Evolutionary conservation across 306 rosid species (phyloP).

Genomic region (Pueraria montana): DNA sequence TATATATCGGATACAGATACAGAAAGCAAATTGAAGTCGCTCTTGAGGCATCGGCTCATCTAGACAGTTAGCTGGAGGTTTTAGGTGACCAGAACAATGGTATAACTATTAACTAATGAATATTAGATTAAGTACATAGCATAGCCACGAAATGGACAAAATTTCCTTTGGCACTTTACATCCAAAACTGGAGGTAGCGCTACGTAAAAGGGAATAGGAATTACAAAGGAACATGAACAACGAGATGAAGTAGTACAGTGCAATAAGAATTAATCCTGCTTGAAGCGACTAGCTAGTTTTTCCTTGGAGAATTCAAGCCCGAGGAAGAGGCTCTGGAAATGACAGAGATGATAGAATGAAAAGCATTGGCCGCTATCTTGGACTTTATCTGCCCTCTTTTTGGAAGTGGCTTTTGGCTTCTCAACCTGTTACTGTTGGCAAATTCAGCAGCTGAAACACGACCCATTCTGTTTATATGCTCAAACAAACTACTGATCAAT

Average conservation of each 20-base stretch:
- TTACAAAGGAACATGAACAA: background rate
- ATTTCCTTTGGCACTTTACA: background rate
- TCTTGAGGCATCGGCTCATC: too few relatives aligned
- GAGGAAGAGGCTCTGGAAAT: conserved; percentile 57
- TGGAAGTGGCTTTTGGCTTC: conserved; percentile 55
- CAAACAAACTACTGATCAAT: conserved; percentile 23
- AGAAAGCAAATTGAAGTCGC: too few relatives aligned
- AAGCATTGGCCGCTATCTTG: conserved; percentile 57
- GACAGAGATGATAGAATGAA: conserved; percentile 54
- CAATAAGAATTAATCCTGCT: background rate
- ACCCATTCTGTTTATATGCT: conserved; percentile 59
- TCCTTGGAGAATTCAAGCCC: conserved; percentile 45
- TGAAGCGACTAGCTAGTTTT: conserved; percentile 42
- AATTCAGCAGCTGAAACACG: conserved; percentile 48
- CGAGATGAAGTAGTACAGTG: background rate
- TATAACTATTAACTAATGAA: too few relatives aligned
- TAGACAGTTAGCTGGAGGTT: too few relatives aligned
- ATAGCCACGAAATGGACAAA: background rate
- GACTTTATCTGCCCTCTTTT: conserved; percentile 65
- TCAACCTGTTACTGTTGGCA: conserved; percentile 35
- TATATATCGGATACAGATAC: too few relatives aligned
- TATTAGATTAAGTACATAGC: background rate
- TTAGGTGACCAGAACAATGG: too few relatives aligned
- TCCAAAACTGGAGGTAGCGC: conserved; percentile 1
- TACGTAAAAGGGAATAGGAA: background rate